Base-by-base conservation (phyloP, 257 asterid species). In the Misopates orontium region DNA sequence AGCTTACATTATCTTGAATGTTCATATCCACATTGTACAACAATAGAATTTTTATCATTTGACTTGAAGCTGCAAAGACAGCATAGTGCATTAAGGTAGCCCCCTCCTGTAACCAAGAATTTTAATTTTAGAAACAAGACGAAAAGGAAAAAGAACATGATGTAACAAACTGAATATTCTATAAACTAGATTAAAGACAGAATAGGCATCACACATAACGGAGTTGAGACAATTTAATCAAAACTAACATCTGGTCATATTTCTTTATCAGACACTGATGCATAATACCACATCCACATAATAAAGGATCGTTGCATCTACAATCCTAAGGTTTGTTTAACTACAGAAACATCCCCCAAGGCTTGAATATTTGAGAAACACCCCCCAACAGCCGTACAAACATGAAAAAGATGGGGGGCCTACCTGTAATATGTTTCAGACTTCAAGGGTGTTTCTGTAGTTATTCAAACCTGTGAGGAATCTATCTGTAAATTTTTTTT, bases 61-160 rank as follows among this genome's bases (percentile, higher is more conserved):
- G 95, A 78, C 73, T 80, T 42, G 99, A 93, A 22, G 95, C 89
- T 56, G 89, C 60, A 19, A 80, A 83, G 39, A 87, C 97, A 59
- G 97, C 96, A 78, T 87, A 93, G 77, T 93, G 99, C 91, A 93
- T 73, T 79, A 93, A 86, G 48, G 96, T 84, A 45, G 97, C 99
- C 47, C 92, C 95, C 1, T 80, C 94, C 98, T 93, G 96, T 51
- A 61, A 60, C 59, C 73, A 61, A 49, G 67, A 67, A 28, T 14
- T n/a, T n/a, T 47, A 20, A 18, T 39, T 59, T 40, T 25, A 22
- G 51, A 77, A 62, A 16, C 10, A 28, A 54, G 53, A 67, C 8
- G 24, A 22, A 5, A 20, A 45, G 52, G 41, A 52, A 69, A 51
- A 44, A 25, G 44, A 22, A 60, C 68, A 51, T 21, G n/a, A n/a